phyloP scores from a whole-genome alignment of 169 alveolate species.

The Plasmodium falciparum region DNA sequence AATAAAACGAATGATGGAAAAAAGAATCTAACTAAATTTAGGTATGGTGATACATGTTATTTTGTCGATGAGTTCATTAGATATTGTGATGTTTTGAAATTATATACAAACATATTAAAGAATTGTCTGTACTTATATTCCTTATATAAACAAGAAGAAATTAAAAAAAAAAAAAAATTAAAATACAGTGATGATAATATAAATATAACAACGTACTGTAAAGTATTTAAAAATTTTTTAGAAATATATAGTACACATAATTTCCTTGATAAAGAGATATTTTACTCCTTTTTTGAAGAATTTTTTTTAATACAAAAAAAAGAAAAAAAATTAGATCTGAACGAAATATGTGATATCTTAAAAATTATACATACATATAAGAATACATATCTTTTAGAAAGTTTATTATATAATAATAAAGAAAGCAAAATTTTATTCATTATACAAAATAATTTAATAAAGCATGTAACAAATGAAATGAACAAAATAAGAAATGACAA shows the following conservation, averaged over 20 bases:
- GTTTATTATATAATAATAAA: background rate
- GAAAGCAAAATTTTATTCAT: slow-evolving; percentile 6
- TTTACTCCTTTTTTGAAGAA: slow-evolving; percentile 11
- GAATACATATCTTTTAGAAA: slow-evolving; percentile 4
- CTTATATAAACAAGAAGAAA: background rate
- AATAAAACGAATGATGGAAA: background rate
- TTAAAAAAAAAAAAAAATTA: no score
- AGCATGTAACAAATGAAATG: slow-evolving; percentile 9
- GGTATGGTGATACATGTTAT: no score
- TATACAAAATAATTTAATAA: slow-evolving; percentile 31
- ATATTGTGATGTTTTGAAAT: background rate
- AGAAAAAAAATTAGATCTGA: background rate
- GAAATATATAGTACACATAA: slow-evolving; percentile 12
- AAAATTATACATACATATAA: slow-evolving; percentile 15
- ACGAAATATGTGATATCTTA: slow-evolving; percentile 9
- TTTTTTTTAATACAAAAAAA: slow-evolving; percentile 27
- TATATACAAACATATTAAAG: slow-evolving; percentile 23
- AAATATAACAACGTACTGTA: slow-evolving; percentile 38
- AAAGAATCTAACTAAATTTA: no score
- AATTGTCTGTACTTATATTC: slow-evolving; percentile 30
- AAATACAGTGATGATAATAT: background rate
- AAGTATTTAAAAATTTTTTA: slow-evolving; percentile 30
- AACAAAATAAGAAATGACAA: background rate
- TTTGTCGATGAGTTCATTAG: no score
- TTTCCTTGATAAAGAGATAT: slow-evolving; percentile 23